Base-by-base conservation (phyloP, 192 early-diverging fungal genomes). In the Rhizoclosmatium sp. region DNA sequence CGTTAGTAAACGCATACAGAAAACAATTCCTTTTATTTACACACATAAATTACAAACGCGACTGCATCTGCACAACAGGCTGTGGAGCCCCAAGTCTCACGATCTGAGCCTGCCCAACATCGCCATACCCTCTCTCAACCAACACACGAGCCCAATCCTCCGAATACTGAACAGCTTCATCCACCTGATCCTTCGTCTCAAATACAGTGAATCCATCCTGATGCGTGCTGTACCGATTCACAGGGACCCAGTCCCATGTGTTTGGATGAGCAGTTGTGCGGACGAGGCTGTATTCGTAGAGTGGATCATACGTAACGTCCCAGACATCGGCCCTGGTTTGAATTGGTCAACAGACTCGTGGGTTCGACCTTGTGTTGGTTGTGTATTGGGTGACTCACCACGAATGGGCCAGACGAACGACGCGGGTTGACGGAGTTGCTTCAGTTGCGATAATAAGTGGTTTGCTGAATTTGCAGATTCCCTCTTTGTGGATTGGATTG, bases 391-490 rank as follows among this genome's bases (percentile, higher is more conserved):
- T 31, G 31, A 31, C 31, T 31, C 31, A 31, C 66, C 72, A 75
- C n/a, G 72, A 75, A 62, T 75, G 72, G 9, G 72, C 72, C 39
- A 75, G 23, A 4, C 72, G 72, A 7, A 75, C 72, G 12, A 75
- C 72, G 5, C 45, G 39, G 40, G 39, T 42, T 64, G n/a, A 12
- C 3, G 7, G 12, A 10, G 72, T 62, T n/a, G 45, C 61, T 62
- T 75, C 72, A 1, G 72, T 62, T 16, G 72, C 72, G 39, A 75
- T 75, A 47, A 75, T 75, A 2, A 75, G 42, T 2, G 72, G 72
- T 44, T 75, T 75, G 40, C 59, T 62, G 61, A 75, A 75, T 2
- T n/a, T 62, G 58, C 42, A 75, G 23, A 62, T 59, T 21, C 72
- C 72, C 72, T 75, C 72, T 72, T 21, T 45, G 1, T 5, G 72